phyloP scores from a whole-genome alignment of 2,329 filamentous ascomycete genomes.

The Xylariaceae sp. region DNA sequence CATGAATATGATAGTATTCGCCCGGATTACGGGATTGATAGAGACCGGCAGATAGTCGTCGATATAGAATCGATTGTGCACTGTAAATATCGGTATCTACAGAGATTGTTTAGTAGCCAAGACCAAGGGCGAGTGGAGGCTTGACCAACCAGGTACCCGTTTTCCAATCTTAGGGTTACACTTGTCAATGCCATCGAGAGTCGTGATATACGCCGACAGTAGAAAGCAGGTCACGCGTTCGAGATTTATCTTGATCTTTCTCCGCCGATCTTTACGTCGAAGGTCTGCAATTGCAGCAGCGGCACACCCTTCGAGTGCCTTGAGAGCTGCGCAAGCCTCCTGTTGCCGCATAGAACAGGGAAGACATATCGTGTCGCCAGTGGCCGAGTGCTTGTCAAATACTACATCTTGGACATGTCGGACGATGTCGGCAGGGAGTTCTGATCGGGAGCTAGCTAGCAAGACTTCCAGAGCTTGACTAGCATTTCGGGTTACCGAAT shows the following conservation, averaged over 20 bases:
- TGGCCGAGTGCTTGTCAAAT: slow-evolving; percentile 27
- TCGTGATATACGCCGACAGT: slow-evolving; percentile 56
- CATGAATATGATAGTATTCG: slow-evolving; percentile 73
- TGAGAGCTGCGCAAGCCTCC: slow-evolving; percentile 44
- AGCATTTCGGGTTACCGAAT: slow-evolving; percentile 33
- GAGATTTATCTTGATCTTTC: slow-evolving; percentile 48
- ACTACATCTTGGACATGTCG: slow-evolving; percentile 25
- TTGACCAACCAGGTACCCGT: slow-evolving; percentile 29
- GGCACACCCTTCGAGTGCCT: slow-evolving; percentile 57
- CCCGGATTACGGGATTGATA: slow-evolving; percentile 63
- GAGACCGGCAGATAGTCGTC: slow-evolving; percentile 68
- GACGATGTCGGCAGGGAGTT: slow-evolving; percentile 32
- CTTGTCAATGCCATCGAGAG: slow-evolving; percentile 50
- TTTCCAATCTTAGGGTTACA: slow-evolving; percentile 43
- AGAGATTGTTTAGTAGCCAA: slow-evolving; percentile 11
- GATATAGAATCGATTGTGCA: slow-evolving; percentile 68
- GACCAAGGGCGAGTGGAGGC: slow-evolving; percentile 32
- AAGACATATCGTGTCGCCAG: slow-evolving; percentile 33
- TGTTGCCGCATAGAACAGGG: slow-evolving; percentile 40
- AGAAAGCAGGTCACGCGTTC: slow-evolving; percentile 52
- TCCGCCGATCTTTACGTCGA: slow-evolving; percentile 38
- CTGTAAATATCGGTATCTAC: slow-evolving; percentile 67
- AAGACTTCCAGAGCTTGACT: slow-evolving; percentile 28
- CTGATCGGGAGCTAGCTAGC: slow-evolving; percentile 21
- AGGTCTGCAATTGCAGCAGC: slow-evolving; percentile 57